Evolutionary conservation across 202 grass and related monocot genomes (phyloP).

Genomic region (Miscanthus sacchariflorus): DNA sequence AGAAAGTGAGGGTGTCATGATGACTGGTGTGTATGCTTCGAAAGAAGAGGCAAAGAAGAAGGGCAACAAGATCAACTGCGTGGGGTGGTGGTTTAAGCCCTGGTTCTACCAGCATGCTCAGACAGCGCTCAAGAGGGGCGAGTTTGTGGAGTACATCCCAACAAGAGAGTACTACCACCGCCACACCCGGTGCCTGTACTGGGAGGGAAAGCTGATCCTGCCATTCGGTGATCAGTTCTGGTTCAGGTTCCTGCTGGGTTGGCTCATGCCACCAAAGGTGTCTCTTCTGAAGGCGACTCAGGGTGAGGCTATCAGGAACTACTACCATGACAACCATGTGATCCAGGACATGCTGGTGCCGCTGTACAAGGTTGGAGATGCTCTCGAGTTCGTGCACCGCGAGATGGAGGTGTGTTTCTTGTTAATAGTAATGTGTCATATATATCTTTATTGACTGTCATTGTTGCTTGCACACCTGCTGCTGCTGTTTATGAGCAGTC

Average conservation of each 20-base stretch:
- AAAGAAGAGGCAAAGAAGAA: slow-evolving; percentile 97
- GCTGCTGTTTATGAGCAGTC: background rate
- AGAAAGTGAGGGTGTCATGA: slow-evolving; percentile 74
- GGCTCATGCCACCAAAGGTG: slow-evolving; percentile 98
- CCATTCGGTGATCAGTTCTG: slow-evolving; percentile 93
- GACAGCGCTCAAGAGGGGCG: slow-evolving; percentile 70
- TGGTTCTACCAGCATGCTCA: slow-evolving; percentile 99
- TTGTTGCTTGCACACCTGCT: background rate
- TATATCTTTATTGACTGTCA: background rate
- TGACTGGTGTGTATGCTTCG: slow-evolving; percentile 87
- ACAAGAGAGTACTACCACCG: slow-evolving; percentile 96
- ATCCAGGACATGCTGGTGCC: slow-evolving; percentile 95
- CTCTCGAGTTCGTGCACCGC: slow-evolving; percentile 74
- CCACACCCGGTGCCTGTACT: slow-evolving; percentile 90
- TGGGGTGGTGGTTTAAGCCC: slow-evolving; percentile 95
- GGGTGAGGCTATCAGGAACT: slow-evolving; percentile 90
- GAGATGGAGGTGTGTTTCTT: slow-evolving; percentile 85
- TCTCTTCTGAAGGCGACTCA: slow-evolving; percentile 96
- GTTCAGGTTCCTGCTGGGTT: slow-evolving; percentile 87
- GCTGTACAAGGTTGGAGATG: slow-evolving; percentile 88
- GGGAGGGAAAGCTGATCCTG: slow-evolving; percentile 97
- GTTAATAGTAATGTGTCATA: background rate
- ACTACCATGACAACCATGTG: slow-evolving; percentile 97
- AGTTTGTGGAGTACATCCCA: slow-evolving; percentile 96
- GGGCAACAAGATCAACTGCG: slow-evolving; percentile 86